phyloP scores from a whole-genome alignment of 2,329 filamentous ascomycete species.

The Sarocladiaceae sp. region DNA sequence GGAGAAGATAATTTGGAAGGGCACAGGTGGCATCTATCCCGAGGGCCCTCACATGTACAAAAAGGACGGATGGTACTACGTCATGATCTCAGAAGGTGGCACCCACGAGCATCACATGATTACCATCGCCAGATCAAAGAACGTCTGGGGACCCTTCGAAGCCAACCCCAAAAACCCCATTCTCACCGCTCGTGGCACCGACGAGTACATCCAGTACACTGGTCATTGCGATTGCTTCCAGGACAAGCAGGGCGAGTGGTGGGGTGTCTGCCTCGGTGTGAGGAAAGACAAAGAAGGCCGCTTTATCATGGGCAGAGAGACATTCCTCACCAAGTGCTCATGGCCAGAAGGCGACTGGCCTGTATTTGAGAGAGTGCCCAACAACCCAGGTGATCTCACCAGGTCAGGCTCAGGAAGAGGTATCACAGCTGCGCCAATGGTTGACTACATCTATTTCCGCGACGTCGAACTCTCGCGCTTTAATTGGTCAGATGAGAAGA shows the following conservation, averaged over 20 bases:
- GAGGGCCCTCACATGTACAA: constrained; percentile 28
- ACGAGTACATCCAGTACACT: constrained; percentile 45
- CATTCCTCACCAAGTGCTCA: constrained; percentile 32
- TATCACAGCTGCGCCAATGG: neutral
- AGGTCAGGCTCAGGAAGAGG: neutral
- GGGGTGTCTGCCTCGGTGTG: constrained; percentile 36
- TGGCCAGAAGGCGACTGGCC: constrained; percentile 34
- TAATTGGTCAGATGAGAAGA: neutral
- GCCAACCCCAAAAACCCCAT: constrained; percentile 38
- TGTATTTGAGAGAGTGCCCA: constrained; percentile 16
- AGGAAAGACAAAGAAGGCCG: constrained; percentile 25
- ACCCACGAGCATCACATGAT: constrained; percentile 45
- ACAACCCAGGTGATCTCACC: neutral
- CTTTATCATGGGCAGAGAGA: constrained; percentile 39
- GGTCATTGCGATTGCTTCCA: constrained; percentile 55
- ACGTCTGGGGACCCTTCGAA: constrained; percentile 40
- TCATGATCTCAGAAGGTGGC: constrained; percentile 49
- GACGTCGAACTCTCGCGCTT: constrained; percentile 6
- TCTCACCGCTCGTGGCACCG: constrained; percentile 39
- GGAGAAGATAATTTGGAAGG: constrained; percentile 14
- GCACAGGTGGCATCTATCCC: constrained; percentile 12
- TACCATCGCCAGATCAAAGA: constrained; percentile 40
- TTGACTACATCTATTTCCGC: constrained; percentile 11
- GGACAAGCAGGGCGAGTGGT: constrained; percentile 37
- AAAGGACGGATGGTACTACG: constrained; percentile 47